phyloP scores from a whole-genome alignment of 176 grass and related monocot genomes.

The Eleusine indica region DNA sequence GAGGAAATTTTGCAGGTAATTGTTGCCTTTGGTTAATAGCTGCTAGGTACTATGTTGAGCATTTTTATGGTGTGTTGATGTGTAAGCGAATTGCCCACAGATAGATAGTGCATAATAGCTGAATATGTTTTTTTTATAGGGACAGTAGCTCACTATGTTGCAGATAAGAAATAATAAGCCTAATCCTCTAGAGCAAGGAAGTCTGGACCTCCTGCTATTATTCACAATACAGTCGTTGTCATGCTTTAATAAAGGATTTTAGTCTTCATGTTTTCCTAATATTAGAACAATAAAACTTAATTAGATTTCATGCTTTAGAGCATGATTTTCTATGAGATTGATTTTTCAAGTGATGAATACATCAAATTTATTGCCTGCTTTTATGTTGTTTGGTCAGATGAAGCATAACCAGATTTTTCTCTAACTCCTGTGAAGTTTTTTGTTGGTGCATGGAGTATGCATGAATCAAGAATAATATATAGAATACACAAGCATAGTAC shows the following conservation, averaged over 20 bases:
- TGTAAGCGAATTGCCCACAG: background rate
- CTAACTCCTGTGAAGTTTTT: slow-evolving; percentile 7
- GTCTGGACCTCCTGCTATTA: background rate
- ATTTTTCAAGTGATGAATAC: background rate
- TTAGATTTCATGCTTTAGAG: slow-evolving; percentile 1
- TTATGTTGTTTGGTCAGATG: slow-evolving; percentile 12
- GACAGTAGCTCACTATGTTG: background rate
- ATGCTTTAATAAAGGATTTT: slow-evolving; percentile 17
- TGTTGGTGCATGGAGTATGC: background rate
- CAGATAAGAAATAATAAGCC: slow-evolving; percentile 14
- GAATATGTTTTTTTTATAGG: background rate
- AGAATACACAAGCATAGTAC: background rate
- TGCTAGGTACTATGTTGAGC: slow-evolving; percentile 2
- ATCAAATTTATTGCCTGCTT: background rate
- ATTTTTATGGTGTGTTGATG: background rate
- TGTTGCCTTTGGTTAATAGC: slow-evolving; percentile 1
- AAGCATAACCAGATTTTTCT: slow-evolving; percentile 1
- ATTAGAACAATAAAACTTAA: slow-evolving; percentile 4
- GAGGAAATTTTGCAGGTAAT: slow-evolving; percentile 96
- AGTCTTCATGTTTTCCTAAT: background rate
- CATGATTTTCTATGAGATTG: background rate
- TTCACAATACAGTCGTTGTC: background rate
- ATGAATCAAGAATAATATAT: background rate
- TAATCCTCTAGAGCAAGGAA: slow-evolving; percentile 14
- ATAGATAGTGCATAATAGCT: background rate